These are phyloP conservation scores for Coriaria nepalensis DNA, from an alignment of 306 rosid species.

Conservation along the genomic window DNA sequence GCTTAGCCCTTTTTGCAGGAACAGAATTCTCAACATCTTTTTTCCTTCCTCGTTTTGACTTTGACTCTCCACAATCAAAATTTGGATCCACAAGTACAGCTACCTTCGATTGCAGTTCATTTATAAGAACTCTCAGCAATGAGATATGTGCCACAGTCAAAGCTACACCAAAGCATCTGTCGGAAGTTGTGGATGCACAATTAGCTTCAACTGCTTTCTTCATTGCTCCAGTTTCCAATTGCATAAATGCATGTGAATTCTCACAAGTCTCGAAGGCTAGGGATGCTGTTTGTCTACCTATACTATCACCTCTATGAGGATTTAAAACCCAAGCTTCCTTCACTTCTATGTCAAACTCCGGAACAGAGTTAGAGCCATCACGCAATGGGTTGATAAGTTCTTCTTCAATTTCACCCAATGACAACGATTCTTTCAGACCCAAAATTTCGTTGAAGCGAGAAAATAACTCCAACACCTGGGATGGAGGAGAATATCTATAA, in stretches of 20 bases:
- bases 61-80: conserved; percentile 85
- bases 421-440: conserved; percentile 50
- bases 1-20: conserved; percentile 52
- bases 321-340: conserved; percentile 17
- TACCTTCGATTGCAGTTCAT: conserved; percentile 81
- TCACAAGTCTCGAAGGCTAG: conserved; percentile 30
- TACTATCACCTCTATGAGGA: conserved; percentile 22
- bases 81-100: conserved; percentile 89
- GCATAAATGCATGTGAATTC: conserved; percentile 56
- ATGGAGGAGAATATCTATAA: conserved; percentile 5
- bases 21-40: conserved; percentile 60
- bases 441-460: conserved; percentile 57
- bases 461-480: conserved; percentile 73
- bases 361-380: conserved; percentile 33
- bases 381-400: conserved; percentile 88
- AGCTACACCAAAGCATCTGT: conserved; percentile 67
- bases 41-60: conserved; percentile 82
- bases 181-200: conserved; percentile 54
- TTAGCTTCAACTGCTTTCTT: conserved; percentile 70
- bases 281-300: conserved; percentile 25
- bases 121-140: conserved; percentile 63
- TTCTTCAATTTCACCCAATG: conserved; percentile 66
- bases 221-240: conserved; percentile 65
- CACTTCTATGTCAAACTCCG: conserved; percentile 33
- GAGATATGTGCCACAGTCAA: conserved; percentile 83